These are phyloP conservation scores for Monosporozyma aquatica DNA, from an alignment of 805 yeast genomes.

Conservation along the genomic window DNA sequence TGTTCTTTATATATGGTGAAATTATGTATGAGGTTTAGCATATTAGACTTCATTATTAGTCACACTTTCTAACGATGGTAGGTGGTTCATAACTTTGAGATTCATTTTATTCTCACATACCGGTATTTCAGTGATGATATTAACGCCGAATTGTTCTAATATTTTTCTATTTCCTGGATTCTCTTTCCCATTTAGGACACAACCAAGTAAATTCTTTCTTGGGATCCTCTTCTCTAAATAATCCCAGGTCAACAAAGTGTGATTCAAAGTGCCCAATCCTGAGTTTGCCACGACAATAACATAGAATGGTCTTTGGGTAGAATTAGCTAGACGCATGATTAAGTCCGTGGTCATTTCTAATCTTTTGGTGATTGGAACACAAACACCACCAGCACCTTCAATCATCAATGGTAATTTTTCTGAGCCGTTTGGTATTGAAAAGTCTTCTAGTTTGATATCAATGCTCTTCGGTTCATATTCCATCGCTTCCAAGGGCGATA, in stretches of 20 bases:
- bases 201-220: slow-evolving; percentile 14
- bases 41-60: too few species aligned
- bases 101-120: slow-evolving; percentile 13
- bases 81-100: background rate
- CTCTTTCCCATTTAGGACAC: slow-evolving; percentile 21
- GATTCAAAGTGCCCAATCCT: slow-evolving; percentile 27
- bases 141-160: slow-evolving; percentile 16
- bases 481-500: slow-evolving; percentile 27
- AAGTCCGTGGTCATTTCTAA: slow-evolving; percentile 21
- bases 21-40: background rate
- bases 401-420: slow-evolving; percentile 14
- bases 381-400: slow-evolving; percentile 29
- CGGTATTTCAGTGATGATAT: slow-evolving; percentile 29
- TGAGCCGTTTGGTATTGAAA: slow-evolving; percentile 14
- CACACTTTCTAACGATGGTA: slow-evolving; percentile 5
- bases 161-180: slow-evolving; percentile 18
- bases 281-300: slow-evolving; percentile 26
- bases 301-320: slow-evolving; percentile 11
- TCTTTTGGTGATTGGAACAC: slow-evolving; percentile 23
- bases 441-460: slow-evolving; percentile 12
- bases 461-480: slow-evolving; percentile 11
- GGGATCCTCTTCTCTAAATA: slow-evolving; percentile 17
- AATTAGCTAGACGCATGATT: slow-evolving; percentile 10
- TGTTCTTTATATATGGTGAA: background rate
- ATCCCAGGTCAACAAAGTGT: slow-evolving; percentile 23